Evolutionary conservation across 306 rosid genomes (phyloP).

Genomic region (Carpinus viminea): DNA sequence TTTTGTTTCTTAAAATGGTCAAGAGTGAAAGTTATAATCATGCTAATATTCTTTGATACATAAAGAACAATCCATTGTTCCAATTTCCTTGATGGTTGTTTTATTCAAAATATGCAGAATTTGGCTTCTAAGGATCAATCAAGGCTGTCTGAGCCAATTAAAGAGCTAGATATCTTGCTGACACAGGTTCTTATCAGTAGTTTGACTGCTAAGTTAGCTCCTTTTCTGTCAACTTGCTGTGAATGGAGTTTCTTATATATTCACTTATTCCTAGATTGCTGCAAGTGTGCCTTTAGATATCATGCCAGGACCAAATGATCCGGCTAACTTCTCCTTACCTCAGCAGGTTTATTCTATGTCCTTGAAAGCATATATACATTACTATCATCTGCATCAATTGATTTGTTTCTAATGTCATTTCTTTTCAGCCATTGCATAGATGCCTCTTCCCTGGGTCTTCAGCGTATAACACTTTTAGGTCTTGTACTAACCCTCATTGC

Average conservation of each 20-base stretch:
- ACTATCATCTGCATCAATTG: constrained; percentile 21
- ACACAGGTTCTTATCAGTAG: constrained; percentile 64
- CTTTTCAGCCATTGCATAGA: constrained; percentile 77
- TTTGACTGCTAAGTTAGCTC: constrained; percentile 16
- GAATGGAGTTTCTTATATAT: constrained; percentile 29
- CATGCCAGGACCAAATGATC: constrained; percentile 94
- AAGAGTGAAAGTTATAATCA: constrained; percentile 10
- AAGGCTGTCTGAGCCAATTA: constrained; percentile 70
- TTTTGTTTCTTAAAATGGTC: constrained; percentile 5
- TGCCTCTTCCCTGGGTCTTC: constrained; percentile 97
- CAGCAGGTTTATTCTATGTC: constrained; percentile 73
- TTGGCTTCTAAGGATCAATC: constrained; percentile 75
- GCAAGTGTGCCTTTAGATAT: constrained; percentile 85
- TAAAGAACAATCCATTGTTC: neutral
- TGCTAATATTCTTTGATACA: neutral
- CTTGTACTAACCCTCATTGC: constrained; percentile 89
- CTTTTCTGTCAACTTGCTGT: constrained; percentile 9
- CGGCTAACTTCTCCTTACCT: constrained; percentile 83
- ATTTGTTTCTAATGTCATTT: constrained; percentile 38
- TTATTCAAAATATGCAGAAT: constrained; percentile 53
- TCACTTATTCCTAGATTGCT: constrained; percentile 56
- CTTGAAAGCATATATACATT: constrained; percentile 12
- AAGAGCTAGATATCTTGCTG: constrained; percentile 85
- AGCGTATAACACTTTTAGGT: constrained; percentile 79
- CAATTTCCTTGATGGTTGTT: constrained; percentile 10